Percentiles rank a stretch among this genome's conserved stretches.
Evolutionary conservation across 2,329 filamentous ascomycete genomes (phyloP).

Genomic region (Nectriaceae sp.): DNA sequence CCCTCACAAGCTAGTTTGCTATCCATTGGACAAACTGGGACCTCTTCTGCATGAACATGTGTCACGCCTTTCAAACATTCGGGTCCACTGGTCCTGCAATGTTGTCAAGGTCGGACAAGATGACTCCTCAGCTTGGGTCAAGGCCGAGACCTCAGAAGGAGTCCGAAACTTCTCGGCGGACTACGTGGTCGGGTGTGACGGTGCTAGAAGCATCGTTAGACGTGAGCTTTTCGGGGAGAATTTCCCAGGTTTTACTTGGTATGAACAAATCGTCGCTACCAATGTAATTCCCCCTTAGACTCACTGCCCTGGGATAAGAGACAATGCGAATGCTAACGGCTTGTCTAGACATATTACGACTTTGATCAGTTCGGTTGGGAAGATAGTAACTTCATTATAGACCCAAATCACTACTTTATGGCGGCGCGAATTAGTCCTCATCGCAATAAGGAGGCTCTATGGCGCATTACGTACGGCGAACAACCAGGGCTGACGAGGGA

Average conservation of each 20-base stretch:
- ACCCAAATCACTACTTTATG: slow-evolving; percentile 1
- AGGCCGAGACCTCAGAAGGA: neutral
- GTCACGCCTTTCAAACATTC: neutral
- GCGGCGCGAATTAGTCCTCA: neutral
- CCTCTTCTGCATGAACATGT: slow-evolving; percentile 52
- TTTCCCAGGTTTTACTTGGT: slow-evolving; percentile 2
- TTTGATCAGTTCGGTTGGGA: slow-evolving; percentile 2
- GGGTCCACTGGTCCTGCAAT: neutral
- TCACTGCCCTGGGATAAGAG: neutral
- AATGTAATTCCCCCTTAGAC: neutral
- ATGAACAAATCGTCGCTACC: neutral
- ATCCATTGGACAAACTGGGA: no score
- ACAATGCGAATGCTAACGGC: neutral
- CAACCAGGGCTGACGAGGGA: neutral
- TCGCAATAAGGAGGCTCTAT: neutral
- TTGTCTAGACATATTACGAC: neutral
- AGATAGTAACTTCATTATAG: slow-evolving; percentile 4
- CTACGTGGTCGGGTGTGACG: slow-evolving; percentile 6
- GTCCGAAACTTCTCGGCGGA: neutral
- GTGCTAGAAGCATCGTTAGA: slow-evolving; percentile 1
- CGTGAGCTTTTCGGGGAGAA: neutral
- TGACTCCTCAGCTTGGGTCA: neutral
- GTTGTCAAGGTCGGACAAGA: neutral
- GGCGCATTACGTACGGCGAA: slow-evolving; percentile 3
- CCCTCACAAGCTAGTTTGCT: no score